phyloP scores from a whole-genome alignment of 176 grass and related monocot species.

The Aegilops sharonensis region DNA sequence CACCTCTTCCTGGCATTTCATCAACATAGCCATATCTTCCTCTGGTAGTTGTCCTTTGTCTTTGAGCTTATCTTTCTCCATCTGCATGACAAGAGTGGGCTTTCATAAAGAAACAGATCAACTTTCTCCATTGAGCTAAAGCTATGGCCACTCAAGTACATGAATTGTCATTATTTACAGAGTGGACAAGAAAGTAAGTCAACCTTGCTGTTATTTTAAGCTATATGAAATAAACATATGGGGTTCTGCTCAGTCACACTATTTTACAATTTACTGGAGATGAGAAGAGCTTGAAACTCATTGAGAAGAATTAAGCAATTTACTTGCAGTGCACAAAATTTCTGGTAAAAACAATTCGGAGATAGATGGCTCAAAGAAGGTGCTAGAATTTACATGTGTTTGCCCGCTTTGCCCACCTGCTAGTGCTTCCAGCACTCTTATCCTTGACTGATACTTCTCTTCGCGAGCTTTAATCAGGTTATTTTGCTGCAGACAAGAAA shows the following conservation, averaged over 20 bases:
- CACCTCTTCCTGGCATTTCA: conserved; percentile 43
- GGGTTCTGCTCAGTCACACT: not conserved
- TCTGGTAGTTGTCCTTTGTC: conserved; percentile 21
- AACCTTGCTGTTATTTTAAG: conserved; percentile 18
- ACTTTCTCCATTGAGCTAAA: not conserved
- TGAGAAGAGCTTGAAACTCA: not conserved
- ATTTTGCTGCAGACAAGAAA: conserved; percentile 66
- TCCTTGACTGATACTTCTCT: conserved; percentile 75
- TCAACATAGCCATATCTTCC: conserved; percentile 34
- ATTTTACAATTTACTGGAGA: conserved; percentile 1
- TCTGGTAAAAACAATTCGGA: not conserved
- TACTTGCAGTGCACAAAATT: conserved; percentile 4
- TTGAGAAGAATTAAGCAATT: not conserved
- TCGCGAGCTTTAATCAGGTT: conserved; percentile 72
- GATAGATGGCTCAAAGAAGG: conserved; percentile 17
- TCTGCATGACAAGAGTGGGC: conserved; percentile 25
- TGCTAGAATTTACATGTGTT: conserved; percentile 48
- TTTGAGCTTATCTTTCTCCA: conserved; percentile 40
- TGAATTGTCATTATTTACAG: not conserved
- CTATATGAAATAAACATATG: not conserved
- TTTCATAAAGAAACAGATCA: conserved; percentile 12
- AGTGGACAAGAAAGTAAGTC: not conserved
- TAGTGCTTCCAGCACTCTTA: conserved; percentile 61
- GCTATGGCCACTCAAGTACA: not conserved
- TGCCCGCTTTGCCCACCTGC: conserved; percentile 37